These are phyloP conservation scores for Seiridium unicorne DNA, from an alignment of 2,329 filamentous ascomycete species.

Conservation along the genomic window DNA sequence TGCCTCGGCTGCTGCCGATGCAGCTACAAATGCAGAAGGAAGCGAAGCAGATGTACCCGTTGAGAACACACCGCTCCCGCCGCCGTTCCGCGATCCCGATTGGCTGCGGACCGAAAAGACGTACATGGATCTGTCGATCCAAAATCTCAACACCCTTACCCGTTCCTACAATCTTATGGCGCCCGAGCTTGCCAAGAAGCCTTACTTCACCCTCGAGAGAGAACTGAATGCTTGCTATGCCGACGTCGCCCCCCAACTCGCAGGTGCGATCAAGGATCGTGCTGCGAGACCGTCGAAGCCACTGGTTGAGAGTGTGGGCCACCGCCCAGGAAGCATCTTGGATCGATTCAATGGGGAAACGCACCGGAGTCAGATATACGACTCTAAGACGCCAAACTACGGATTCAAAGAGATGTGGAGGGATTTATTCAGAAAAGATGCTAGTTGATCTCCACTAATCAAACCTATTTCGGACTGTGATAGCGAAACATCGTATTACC, in stretches of 20 bases:
- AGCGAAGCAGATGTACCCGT: neutral
- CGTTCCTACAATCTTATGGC: conserved; percentile 95
- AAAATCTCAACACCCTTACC: conserved; percentile 74
- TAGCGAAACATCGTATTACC: no score
- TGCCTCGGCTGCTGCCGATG: conserved; percentile 9
- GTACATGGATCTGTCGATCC: conserved; percentile 58
- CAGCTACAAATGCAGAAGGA: neutral
- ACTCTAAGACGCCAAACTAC: conserved; percentile 74
- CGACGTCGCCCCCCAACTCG: conserved; percentile 77
- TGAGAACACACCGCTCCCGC: conserved; percentile 33
- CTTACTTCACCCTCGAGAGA: conserved; percentile 80
- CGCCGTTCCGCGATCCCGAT: conserved; percentile 69
- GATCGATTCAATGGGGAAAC: conserved; percentile 55
- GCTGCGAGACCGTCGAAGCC: conserved; percentile 47
- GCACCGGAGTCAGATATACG: conserved; percentile 62
- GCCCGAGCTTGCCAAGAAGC: conserved; percentile 86
- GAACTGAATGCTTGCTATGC: conserved; percentile 81
- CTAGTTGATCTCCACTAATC: neutral
- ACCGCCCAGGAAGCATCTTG: conserved; percentile 51
- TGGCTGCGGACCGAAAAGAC: conserved; percentile 16
- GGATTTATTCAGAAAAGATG: conserved; percentile 58
- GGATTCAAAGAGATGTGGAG: conserved; percentile 88
- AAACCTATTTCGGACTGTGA: no score
- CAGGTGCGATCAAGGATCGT: conserved; percentile 69
- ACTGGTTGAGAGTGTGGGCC: conserved; percentile 38